A percentile compares a stretch with the other conserved stretches of the same genome.
Evolutionary conservation across 2,329 filamentous ascomycete species (phyloP).

Genomic region (Lasiodiplodia theobromae): DNA sequence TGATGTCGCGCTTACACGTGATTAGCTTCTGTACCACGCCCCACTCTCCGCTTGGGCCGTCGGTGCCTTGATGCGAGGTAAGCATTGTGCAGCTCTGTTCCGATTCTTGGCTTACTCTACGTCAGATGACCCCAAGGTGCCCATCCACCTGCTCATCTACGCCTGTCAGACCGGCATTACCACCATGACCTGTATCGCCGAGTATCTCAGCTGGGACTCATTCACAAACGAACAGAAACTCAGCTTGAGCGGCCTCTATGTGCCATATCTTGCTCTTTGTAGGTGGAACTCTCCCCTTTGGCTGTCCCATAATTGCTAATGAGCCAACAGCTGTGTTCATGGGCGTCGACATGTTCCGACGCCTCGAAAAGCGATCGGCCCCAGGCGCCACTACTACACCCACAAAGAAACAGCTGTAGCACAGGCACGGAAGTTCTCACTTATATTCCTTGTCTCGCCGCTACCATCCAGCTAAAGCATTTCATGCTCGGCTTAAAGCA

Average conservation of each 20-base stretch:
- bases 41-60: constrained; percentile 68
- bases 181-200: constrained; percentile 68
- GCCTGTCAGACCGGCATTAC: constrained; percentile 67
- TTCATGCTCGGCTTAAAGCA: neutral
- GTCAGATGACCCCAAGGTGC: constrained; percentile 64
- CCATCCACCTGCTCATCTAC: constrained; percentile 67
- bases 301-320: neutral
- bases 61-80: constrained; percentile 60
- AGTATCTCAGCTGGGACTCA: constrained; percentile 62
- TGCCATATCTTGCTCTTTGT: constrained; percentile 41
- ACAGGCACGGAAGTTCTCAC: neutral
- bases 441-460: neutral
- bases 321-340: constrained; percentile 19
- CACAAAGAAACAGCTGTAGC: constrained; percentile 18
- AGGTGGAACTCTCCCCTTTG: neutral
- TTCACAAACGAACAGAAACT: constrained; percentile 41
- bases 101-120: constrained; percentile 2
- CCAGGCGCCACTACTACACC: neutral
- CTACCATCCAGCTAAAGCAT: neutral
- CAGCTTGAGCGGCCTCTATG: constrained; percentile 46
- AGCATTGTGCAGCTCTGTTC: neutral
- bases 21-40: constrained; percentile 61
- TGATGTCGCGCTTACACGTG: constrained; percentile 14
- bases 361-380: constrained; percentile 14
- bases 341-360: constrained; percentile 27